A percentile compares a stretch with the other conserved stretches of the same genome.
Evolutionary conservation across 768 basidiomycete genomes (phyloP).

Genomic region (Cystobasidium onofrii): DNA sequence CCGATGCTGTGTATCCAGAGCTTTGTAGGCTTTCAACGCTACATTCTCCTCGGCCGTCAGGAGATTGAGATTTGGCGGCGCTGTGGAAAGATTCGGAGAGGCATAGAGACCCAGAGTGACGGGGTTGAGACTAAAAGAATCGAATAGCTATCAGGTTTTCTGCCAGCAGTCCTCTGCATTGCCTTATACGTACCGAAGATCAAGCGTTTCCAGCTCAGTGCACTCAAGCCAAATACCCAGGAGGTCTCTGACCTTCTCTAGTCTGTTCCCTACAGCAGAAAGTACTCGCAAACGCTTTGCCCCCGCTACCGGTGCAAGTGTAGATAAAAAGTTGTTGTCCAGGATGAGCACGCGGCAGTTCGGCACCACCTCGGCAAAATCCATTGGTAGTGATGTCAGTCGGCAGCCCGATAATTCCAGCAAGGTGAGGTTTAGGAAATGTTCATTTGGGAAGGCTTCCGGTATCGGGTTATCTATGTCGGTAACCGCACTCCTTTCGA

Average conservation of each 20-base stretch:
- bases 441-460: constrained; percentile 51
- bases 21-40: constrained; percentile 53
- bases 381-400: constrained; percentile 63
- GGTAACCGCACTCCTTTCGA: background rate
- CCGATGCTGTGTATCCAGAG: constrained; percentile 75
- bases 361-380: constrained; percentile 60
- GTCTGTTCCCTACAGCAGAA: constrained; percentile 68
- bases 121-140: constrained; percentile 69
- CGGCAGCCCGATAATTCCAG: constrained; percentile 84
- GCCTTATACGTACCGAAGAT: constrained; percentile 64
- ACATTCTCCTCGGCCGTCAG: constrained; percentile 27
- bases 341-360: constrained; percentile 86
- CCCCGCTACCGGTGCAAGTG: constrained; percentile 61
- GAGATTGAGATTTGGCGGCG: background rate
- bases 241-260: constrained; percentile 66
- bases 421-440: constrained; percentile 83
- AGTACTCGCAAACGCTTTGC: constrained; percentile 70
- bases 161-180: no score
- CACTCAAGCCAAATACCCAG: constrained; percentile 64
- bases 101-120: constrained; percentile 94
- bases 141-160: background rate
- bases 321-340: constrained; percentile 82
- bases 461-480: constrained; percentile 45
- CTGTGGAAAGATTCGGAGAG: constrained; percentile 51
- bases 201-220: constrained; percentile 75